Conservation (phyloP, 345 rosid genomes). For the Citrus sp. region DNA sequence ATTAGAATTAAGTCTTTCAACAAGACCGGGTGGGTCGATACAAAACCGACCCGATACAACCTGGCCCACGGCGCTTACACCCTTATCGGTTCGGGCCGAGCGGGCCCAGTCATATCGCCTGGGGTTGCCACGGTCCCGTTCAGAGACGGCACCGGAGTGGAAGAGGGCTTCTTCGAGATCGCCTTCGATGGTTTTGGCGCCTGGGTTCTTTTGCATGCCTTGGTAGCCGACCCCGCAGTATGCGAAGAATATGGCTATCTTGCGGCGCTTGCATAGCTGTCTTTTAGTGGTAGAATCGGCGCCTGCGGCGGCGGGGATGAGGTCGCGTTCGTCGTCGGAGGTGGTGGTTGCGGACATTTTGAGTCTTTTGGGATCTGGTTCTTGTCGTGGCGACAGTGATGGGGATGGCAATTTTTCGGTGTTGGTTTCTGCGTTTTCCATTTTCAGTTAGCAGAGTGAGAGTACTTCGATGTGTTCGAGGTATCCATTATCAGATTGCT, state of each 20-base stretch:
- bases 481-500: constrained; percentile 11
- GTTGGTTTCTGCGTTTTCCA: constrained; percentile 31
- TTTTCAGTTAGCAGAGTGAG: constrained; percentile 8
- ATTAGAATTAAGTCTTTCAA: constrained; percentile 61
- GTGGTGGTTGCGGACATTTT: constrained; percentile 56
- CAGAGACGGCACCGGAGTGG: constrained; percentile 78
- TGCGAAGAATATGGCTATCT: constrained; percentile 84
- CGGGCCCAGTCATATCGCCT: constrained; percentile 83
- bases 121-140: constrained; percentile 71
- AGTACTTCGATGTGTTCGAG: neutral
- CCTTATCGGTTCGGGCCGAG: constrained; percentile 92
- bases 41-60: constrained; percentile 88
- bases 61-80: constrained; percentile 97
- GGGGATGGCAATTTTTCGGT: constrained; percentile 22
- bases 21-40: constrained; percentile 87
- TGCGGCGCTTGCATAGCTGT: constrained; percentile 75
- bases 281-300: constrained; percentile 24
- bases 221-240: constrained; percentile 97
- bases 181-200: constrained; percentile 94
- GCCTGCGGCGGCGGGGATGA: constrained; percentile 4
- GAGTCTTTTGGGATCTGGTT: constrained; percentile 57
- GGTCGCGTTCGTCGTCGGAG: constrained; percentile 35
- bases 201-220: constrained; percentile 98
- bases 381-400: constrained; percentile 35
- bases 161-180: constrained; percentile 93